Evolutionary conservation across 176 grass and related monocot genomes (phyloP).

Genomic region (Bothriochloa decipiens): DNA sequence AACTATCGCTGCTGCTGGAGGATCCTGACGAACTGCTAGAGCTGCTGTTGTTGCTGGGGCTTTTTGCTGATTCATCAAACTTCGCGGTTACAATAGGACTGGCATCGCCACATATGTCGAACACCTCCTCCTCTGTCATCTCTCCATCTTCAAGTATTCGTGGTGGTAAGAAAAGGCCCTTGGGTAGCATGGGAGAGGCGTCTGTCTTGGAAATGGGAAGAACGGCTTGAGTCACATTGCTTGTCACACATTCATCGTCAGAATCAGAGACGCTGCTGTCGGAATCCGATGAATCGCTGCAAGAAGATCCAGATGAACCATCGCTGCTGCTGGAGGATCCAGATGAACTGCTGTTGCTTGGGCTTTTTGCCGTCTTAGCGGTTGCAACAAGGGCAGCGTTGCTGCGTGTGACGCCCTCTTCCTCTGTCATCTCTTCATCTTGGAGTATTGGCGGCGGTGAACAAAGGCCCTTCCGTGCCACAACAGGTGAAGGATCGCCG

Average conservation of each 20-base stretch:
- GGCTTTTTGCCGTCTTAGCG: neutral
- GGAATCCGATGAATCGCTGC: no score
- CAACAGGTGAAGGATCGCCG: neutral
- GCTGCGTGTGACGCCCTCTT: neutral
- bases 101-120: neutral
- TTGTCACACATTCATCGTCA: neutral
- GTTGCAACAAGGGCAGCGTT: neutral
- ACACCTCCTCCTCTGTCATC: neutral
- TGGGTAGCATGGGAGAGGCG: no score
- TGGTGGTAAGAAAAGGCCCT: no score
- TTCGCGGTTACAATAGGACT: neutral
- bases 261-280: neutral
- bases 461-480: no score
- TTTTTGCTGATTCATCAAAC: neutral
- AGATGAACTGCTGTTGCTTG: neutral
- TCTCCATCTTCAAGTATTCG: neutral
- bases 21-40: neutral
- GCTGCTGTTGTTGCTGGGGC: neutral
- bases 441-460: no score
- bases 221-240: no score
- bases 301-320: neutral
- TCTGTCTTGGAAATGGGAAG: no score
- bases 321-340: neutral
- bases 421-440: no score
- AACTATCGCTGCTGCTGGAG: neutral